phyloP scores from a whole-genome alignment of 2,329 filamentous ascomycete species.

The Herpomyces periplanetae region DNA sequence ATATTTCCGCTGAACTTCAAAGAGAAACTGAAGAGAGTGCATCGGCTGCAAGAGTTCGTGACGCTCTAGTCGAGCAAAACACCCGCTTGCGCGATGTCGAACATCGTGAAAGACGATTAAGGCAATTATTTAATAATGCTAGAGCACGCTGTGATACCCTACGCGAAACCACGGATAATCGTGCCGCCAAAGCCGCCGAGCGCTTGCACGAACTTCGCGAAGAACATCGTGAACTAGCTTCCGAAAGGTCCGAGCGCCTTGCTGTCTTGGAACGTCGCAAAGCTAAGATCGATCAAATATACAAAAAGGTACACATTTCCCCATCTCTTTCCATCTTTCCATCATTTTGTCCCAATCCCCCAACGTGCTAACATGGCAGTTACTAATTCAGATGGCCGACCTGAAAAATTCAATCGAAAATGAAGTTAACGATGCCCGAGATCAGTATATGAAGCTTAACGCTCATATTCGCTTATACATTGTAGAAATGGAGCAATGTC shows the following conservation, averaged over 20 bases:
- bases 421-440: constrained; percentile 56
- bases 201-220: constrained; percentile 63
- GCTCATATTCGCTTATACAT: constrained; percentile 91
- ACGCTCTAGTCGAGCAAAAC: constrained; percentile 48
- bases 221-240: constrained; percentile 37
- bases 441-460: constrained; percentile 91
- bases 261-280: constrained; percentile 66
- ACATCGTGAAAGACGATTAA: constrained; percentile 40
- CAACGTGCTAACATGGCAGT: background rate
- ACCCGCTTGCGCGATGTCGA: constrained; percentile 77
- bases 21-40: constrained; percentile 72
- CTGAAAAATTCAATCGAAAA: constrained; percentile 89
- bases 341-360: constrained; percentile 1
- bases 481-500: constrained; percentile 86
- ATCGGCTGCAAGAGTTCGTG: constrained; percentile 38
- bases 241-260: constrained; percentile 50
- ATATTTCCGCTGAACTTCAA: constrained; percentile 39
- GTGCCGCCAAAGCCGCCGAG: constrained; percentile 37
- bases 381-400: constrained; percentile 36
- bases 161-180: constrained; percentile 35
- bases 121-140: constrained; percentile 50
- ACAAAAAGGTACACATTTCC: constrained; percentile 41
- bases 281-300: constrained; percentile 83
- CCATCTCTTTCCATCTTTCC: constrained; percentile 1
- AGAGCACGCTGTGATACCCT: constrained; percentile 51